These are phyloP conservation scores for Pyrus hybrid DNA, from an alignment of 331 rosid species.

Conservation along the genomic window DNA sequence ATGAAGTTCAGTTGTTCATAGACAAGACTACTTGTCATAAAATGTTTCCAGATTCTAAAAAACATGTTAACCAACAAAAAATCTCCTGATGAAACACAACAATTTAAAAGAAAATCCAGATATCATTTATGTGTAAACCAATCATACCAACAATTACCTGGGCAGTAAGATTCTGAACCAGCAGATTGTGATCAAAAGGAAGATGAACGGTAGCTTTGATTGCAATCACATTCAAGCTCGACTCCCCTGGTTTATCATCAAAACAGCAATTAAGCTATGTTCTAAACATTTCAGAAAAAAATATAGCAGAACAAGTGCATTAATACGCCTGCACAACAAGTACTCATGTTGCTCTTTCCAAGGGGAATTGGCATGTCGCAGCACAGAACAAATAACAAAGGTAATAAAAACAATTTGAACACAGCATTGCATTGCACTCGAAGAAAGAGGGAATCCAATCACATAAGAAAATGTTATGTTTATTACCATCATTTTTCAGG, in stretches of 20 bases:
- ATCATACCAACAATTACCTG: conserved; percentile 36
- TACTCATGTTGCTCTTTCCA: neutral
- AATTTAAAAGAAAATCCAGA: neutral
- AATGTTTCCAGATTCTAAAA: neutral
- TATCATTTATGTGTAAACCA: neutral
- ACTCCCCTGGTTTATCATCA: conserved; percentile 46
- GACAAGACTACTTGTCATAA: neutral
- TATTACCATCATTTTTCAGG: conserved; percentile 75
- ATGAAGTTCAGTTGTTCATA: neutral
- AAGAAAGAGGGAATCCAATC: neutral
- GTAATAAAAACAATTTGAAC: neutral
- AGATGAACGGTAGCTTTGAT: conserved; percentile 68
- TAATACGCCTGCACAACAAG: neutral
- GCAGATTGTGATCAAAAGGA: conserved; percentile 50
- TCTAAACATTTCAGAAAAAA: neutral
- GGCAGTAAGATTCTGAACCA: conserved; percentile 77
- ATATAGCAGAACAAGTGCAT: neutral
- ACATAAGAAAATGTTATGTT: neutral
- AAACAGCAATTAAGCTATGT: conserved; percentile 25
- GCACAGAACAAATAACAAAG: neutral
- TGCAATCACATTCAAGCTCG: conserved; percentile 56
- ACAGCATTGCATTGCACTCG: neutral
- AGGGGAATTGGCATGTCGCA: neutral
- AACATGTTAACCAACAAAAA: neutral
- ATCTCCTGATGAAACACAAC: neutral